Base-by-base conservation (phyloP, 345 rosid species). In the Lepidium africanum region DNA sequence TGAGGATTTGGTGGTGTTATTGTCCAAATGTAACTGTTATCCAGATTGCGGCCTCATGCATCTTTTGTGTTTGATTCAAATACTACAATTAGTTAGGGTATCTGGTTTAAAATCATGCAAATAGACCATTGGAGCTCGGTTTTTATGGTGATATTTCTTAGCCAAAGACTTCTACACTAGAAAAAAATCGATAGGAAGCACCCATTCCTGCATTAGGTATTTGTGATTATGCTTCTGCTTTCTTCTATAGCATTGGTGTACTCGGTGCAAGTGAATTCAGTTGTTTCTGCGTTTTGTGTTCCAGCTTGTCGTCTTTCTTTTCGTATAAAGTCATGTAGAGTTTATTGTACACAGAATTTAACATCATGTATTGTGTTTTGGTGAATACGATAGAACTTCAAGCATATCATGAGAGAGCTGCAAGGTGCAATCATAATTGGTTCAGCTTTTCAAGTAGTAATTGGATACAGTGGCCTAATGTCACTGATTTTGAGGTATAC, bases 401-500 rank as follows among this genome's bases (percentile, higher is more conserved):
- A 87, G 86, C 99, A 90, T 78, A 83, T 88, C 45, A 93, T 93
- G 99, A 93, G 86, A 79, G 87, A 84, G 81, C 82, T 93, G 50
- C 99, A 90, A 61, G 99, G 99, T 63, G 92, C 99, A 54, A 69
- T 90, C 40, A 88, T 93, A 59, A 78, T 90, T 53, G 92, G 86
- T 81, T 93, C 99, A 43, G 85, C 91, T 69, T 93, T 93, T 78
- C 99, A 93, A 75, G 76, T 81, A 38, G 48, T 90, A 10, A 87
- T 93, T 63, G 99, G 99, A 70, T 93, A 90, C 78, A 93, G 95
- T 66, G 99, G 99, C 52, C 76, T 88, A 41, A 85, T 85, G 96
- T 83, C 92, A 12, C 36, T 88, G 38, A 49, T 85, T 67, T 74
- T 85, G 79, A 79, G 91, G 93, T 90, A 82, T 43, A 65, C 35